Conservation (phyloP, 2,329 filamentous ascomycete species). For the Myrmaecium sp. region DNA sequence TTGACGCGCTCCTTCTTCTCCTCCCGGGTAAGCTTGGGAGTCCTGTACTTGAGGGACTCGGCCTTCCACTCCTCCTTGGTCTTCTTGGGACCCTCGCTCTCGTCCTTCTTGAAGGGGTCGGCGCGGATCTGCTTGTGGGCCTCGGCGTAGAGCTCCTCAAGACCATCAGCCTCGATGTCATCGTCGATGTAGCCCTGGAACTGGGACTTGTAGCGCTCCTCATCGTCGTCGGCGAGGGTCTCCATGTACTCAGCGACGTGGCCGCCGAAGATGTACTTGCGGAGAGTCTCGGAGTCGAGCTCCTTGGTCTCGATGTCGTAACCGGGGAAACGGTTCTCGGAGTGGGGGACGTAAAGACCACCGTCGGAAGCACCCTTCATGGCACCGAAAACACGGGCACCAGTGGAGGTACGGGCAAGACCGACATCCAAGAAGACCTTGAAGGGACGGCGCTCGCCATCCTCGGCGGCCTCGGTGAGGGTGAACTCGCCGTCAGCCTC, state of each 20-base stretch:
- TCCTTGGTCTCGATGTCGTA: slow-evolving; percentile 96
- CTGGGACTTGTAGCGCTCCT: slow-evolving; percentile 98
- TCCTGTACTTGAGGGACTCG: slow-evolving; percentile 81
- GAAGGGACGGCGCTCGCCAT: slow-evolving; percentile 93
- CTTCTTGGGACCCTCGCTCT: slow-evolving; percentile 69
- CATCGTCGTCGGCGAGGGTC: slow-evolving; percentile 95
- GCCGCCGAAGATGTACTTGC: slow-evolving; percentile 98
- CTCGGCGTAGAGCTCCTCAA: slow-evolving; percentile 92
- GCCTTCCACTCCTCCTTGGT: slow-evolving; percentile 92
- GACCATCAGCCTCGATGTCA: slow-evolving; percentile 85
- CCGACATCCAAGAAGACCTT: slow-evolving; percentile 98
- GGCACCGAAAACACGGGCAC: slow-evolving; percentile 96
- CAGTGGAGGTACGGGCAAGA: slow-evolving; percentile 91
- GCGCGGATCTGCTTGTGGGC: slow-evolving; percentile 94
- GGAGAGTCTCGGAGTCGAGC: slow-evolving; percentile 89
- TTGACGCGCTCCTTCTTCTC: slow-evolving; percentile 73
- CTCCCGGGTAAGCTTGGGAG: slow-evolving; percentile 60
- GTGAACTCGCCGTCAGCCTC: slow-evolving; percentile 93
- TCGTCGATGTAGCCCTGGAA: slow-evolving; percentile 97
- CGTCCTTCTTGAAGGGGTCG: slow-evolving; percentile 91
- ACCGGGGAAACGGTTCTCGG: slow-evolving; percentile 98
- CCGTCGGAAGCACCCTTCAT: slow-evolving; percentile 99
- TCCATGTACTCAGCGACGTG: slow-evolving; percentile 99
- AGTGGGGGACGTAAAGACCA: slow-evolving; percentile 93
- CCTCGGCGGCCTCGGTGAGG: slow-evolving; percentile 87